Conservation (phyloP, 371 early-diverging fungal genomes). For the Chytridiales sp. region DNA sequence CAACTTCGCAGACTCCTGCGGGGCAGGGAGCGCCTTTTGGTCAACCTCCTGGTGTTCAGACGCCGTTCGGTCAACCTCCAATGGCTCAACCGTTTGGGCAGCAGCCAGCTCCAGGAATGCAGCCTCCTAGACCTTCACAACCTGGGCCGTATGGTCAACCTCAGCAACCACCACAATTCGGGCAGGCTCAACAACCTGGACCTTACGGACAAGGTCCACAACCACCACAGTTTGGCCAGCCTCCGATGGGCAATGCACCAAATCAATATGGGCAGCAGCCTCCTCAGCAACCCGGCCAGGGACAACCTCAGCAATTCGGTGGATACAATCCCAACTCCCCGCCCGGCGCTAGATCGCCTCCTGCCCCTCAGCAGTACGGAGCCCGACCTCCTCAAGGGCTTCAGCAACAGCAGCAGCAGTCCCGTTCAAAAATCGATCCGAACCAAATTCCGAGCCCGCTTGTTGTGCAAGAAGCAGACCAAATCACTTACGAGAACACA, state of each 20-base stretch:
- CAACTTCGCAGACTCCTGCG: neutral
- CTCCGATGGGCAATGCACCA: too few relatives aligned
- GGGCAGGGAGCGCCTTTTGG: neutral
- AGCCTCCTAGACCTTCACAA: neutral
- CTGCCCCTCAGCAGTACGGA: neutral
- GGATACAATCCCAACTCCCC: too few relatives aligned
- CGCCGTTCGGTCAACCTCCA: neutral
- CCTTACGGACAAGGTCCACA: too few relatives aligned
- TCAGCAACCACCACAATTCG: too few relatives aligned
- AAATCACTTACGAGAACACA: conserved; percentile 57
- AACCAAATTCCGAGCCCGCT: conserved; percentile 92
- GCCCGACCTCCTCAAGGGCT: neutral
- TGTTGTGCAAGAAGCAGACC: conserved; percentile 75
- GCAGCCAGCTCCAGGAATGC: neutral
- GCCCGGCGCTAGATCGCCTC: neutral
- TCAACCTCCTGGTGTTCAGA: conserved; percentile 1
- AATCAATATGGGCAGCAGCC: neutral
- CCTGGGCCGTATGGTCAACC: neutral
- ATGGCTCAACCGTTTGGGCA: neutral
- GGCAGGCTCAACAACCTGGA: too few relatives aligned
- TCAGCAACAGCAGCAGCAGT: conserved; percentile 18
- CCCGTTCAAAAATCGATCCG: conserved; percentile 72
- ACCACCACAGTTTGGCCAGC: too few relatives aligned
- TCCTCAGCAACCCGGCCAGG: neutral
- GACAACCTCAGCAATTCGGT: neutral